A percentile compares a stretch with the other conserved stretches of the same genome.
Conservation (phyloP, 768 basidiomycete genomes). For the Pleurotus tuoliensis region DNA sequence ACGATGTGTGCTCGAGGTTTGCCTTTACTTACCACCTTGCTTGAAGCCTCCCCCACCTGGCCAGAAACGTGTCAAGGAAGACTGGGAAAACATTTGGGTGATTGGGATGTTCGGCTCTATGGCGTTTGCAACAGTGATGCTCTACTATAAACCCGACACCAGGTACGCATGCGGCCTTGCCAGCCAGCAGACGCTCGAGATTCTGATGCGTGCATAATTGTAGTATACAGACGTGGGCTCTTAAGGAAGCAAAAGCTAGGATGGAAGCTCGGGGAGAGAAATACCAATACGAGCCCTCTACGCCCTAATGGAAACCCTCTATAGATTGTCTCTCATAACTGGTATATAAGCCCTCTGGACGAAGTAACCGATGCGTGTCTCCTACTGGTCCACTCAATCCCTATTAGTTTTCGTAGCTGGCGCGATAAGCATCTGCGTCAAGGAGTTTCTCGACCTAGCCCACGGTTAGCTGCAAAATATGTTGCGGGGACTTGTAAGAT, state of each 20-base stretch:
- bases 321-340: background rate
- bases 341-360: background rate
- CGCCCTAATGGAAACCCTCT: constrained; percentile 20
- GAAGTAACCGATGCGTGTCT: background rate
- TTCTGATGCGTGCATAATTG: background rate
- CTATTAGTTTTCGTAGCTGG: constrained; percentile 29
- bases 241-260: constrained; percentile 82
- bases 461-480: background rate
- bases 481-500: background rate
- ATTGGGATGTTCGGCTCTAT: constrained; percentile 89
- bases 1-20: background rate
- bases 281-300: constrained; percentile 72
- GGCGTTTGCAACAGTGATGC: constrained; percentile 65
- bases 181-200: background rate
- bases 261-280: constrained; percentile 94
- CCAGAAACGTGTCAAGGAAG: constrained; percentile 82
- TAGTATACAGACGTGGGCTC: constrained; percentile 91
- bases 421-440: constrained; percentile 69
- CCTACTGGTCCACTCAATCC: background rate
- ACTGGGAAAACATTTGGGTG: constrained; percentile 91
- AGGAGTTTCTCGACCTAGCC: constrained; percentile 67
- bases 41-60: constrained; percentile 70
- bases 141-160: constrained; percentile 93
- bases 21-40: background rate
- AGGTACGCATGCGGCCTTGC: constrained; percentile 48